Conservation (phyloP, 2,329 filamentous ascomycete genomes). For the Colletotrichum chrysophilum region DNA sequence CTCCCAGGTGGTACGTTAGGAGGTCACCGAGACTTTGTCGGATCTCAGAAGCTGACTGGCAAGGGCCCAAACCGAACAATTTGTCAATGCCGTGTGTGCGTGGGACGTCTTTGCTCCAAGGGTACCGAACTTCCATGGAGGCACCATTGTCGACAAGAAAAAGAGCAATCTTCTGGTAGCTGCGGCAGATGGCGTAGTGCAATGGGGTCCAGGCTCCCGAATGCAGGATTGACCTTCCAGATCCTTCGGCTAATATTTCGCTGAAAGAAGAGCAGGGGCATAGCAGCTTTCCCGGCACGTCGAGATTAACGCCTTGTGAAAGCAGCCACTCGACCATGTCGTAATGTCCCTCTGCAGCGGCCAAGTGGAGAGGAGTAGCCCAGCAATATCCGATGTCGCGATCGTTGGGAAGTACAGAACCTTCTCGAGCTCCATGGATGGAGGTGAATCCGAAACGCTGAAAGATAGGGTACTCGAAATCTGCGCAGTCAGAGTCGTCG, state of each 20-base stretch:
- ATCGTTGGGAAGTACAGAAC: rapidly evolving
- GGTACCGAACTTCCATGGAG: background rate
- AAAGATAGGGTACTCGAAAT: no score
- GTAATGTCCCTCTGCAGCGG: background rate
- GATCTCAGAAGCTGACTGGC: background rate
- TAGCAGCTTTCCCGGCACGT: background rate
- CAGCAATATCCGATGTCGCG: background rate
- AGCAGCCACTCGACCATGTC: background rate
- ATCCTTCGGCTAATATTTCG: background rate
- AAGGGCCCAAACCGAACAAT: background rate
- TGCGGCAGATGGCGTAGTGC: background rate
- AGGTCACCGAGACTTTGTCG: background rate
- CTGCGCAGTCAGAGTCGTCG: no score
- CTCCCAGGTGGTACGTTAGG: rapidly evolving
- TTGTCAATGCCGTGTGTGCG: background rate
- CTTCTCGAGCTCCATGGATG: background rate
- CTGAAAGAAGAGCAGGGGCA: background rate
- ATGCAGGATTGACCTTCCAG: rapidly evolving
- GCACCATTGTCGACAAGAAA: background rate
- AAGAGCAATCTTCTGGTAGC: background rate
- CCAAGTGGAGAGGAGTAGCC: background rate
- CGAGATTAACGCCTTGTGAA: background rate
- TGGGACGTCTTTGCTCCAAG: background rate
- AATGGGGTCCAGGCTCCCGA: background rate
- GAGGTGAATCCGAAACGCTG: rapidly evolving